Percentiles rank a stretch among this genome's conserved stretches.
Conservation (phyloP, 2,329 filamentous ascomycete genomes). For the Aspergillus eucalypticola region DNA sequence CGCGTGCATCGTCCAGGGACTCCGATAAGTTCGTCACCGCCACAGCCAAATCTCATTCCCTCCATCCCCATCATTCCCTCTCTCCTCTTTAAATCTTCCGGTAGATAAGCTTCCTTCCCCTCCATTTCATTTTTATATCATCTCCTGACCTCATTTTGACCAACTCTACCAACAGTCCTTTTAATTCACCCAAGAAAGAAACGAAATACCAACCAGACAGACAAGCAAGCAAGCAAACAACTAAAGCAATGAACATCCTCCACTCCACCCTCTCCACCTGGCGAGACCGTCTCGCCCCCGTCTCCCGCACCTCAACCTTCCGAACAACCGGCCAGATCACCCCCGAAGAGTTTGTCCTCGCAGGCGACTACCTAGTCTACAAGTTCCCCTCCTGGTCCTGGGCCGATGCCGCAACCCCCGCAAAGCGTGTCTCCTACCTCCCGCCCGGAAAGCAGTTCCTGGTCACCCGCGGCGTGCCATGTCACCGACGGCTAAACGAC, state of each 20-base stretch:
- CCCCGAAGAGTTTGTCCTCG: slow-evolving; percentile 91
- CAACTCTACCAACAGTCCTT: not conserved
- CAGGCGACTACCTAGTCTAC: slow-evolving; percentile 96
- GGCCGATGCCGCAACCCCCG: slow-evolving; percentile 81
- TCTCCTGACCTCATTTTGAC: not conserved
- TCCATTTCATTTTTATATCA: not conserved
- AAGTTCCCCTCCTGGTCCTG: slow-evolving; percentile 99
- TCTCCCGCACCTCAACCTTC: slow-evolving; percentile 89
- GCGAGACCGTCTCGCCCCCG: slow-evolving; percentile 86
- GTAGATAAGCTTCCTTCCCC: not conserved
- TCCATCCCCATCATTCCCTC: not conserved
- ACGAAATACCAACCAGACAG: not conserved
- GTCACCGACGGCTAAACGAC: slow-evolving; percentile 85
- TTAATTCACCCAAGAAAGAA: not conserved
- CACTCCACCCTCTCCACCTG: slow-evolving; percentile 91
- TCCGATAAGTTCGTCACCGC: not conserved
- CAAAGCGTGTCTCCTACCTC: slow-evolving; percentile 76
- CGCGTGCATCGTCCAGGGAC: slow-evolving; percentile 12
- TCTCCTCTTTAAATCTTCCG: not conserved
- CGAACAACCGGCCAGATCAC: slow-evolving; percentile 93
- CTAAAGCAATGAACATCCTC: slow-evolving; percentile 73
- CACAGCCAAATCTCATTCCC: not conserved
- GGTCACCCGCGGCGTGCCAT: slow-evolving; percentile 91
- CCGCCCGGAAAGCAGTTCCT: slow-evolving; percentile 92
- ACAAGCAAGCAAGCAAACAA: not conserved